Conservation (phyloP, 495 filamentous ascomycete genomes). For the Penicillium verhagenii region DNA sequence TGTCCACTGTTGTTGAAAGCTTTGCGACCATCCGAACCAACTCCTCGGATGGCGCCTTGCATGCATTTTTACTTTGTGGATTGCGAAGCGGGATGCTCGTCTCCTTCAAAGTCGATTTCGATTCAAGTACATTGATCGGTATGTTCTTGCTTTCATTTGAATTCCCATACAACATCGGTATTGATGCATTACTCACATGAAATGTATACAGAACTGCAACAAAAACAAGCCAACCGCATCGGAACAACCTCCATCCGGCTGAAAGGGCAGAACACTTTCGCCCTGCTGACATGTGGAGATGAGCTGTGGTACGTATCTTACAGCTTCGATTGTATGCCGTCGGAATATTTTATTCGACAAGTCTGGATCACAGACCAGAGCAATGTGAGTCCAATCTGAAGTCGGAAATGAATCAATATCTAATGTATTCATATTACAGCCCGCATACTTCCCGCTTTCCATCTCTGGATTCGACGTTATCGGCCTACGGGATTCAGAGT, state of each 20-base stretch:
- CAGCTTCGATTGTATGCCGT: slow-evolving; percentile 13
- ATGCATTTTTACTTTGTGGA: slow-evolving; percentile 38
- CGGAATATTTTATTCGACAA: slow-evolving; percentile 29
- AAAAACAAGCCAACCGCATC: slow-evolving; percentile 26
- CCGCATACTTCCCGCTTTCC: slow-evolving; percentile 38
- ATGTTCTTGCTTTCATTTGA: neutral
- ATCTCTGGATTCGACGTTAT: slow-evolving; percentile 36
- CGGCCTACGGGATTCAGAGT: slow-evolving; percentile 8
- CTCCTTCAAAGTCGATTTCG: slow-evolving; percentile 30
- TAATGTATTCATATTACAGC: slow-evolving; percentile 20
- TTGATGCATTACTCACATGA: neutral
- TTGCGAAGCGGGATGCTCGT: slow-evolving; percentile 44
- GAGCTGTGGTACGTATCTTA: slow-evolving; percentile 42
- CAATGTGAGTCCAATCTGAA: slow-evolving; percentile 31
- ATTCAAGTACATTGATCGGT: slow-evolving; percentile 25
- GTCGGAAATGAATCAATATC: neutral
- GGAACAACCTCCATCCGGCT: slow-evolving; percentile 42
- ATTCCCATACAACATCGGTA: neutral
- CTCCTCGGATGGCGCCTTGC: slow-evolving; percentile 4
- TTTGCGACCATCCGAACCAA: slow-evolving; percentile 25
- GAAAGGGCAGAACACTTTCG: slow-evolving; percentile 26
- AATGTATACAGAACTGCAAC: slow-evolving; percentile 27
- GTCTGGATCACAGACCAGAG: slow-evolving; percentile 48
- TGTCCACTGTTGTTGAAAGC: slow-evolving; percentile 41
- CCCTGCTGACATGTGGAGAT: slow-evolving; percentile 38